Evolutionary conservation across 2,329 filamentous ascomycete genomes (phyloP), one percentile per base, ranked within the genome.

Genomic region (Arthroderma sp.): DNA sequence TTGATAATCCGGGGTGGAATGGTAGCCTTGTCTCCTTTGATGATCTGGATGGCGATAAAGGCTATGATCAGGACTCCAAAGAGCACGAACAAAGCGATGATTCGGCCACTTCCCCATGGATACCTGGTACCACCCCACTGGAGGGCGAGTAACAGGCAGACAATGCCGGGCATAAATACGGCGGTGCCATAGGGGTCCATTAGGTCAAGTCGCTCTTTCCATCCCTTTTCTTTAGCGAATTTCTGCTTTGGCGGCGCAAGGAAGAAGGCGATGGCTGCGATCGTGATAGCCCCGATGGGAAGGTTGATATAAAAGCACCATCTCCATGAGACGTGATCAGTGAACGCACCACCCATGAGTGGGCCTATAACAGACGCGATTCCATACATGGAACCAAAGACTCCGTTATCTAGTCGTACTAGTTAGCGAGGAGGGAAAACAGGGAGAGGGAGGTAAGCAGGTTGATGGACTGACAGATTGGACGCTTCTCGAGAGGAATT

Each of bases 81-180:
- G 3, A 75, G 60, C 1, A 71, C 62, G 28, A 76, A 66, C 7
- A 74, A 59, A 0, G 64, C 64, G 40, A 74, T 68, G 43, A 74
- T 63, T 8, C 61, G 64, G 22, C 57, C 59, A 49, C 61, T 64
- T 28, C 52, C 56, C 71, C 71, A 74, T 1, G 61, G 36, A 34
- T 69, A 65, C 30, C 57, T 65, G 9, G 62, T 64, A 3, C 68
- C 64, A 11, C 68, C 68, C 60, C 62, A 68, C 43, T 73, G 65
- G 11, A 75, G 56, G 0, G 70, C 71, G 1, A 75, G 58, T 46
- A 74, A 61, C 5, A 72, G 52, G 53, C 68, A 66, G 40, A 72
- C 57, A 10, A 70, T 59, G 15, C 62, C 61, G 0, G 63, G 64
- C 2, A 73, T 55, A 45, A 75, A 66, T 7, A 70, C 57, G 2